A percentile compares a stretch with the other conserved stretches of the same genome.
phyloP scores from a whole-genome alignment of 78 protist genomes.

The Dictyostelium discoideum region DNA sequence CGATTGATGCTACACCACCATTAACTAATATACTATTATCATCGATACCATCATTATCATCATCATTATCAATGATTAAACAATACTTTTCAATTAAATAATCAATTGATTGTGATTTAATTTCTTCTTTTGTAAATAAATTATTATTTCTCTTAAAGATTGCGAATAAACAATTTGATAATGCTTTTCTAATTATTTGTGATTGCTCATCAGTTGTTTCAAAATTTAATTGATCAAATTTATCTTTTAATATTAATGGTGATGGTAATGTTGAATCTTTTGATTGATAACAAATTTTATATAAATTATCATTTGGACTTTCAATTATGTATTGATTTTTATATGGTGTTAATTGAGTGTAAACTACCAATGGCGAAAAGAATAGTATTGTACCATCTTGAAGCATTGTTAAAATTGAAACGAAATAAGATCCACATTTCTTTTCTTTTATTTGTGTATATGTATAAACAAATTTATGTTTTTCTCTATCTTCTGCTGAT shows the following conservation, averaged over 20 bases:
- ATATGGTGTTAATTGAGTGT: neutral
- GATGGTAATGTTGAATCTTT: neutral
- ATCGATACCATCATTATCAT: neutral
- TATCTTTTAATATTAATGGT: neutral
- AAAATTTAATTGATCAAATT: neutral
- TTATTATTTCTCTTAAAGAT: too few relatives aligned
- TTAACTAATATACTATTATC: neutral
- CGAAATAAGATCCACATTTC: neutral
- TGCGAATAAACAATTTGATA: neutral
- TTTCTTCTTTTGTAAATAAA: neutral
- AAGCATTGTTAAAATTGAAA: neutral
- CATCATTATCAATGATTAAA: neutral
- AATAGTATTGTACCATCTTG: conserved; percentile 33
- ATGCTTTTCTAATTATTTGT: neutral
- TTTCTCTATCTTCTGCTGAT: neutral
- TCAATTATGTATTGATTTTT: neutral
- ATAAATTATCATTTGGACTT: conserved; percentile 17
- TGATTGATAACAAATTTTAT: neutral
- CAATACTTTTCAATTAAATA: neutral
- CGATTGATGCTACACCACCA: neutral
- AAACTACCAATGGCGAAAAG: neutral
- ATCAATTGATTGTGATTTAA: neutral
- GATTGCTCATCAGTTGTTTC: neutral
- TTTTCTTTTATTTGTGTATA: neutral
- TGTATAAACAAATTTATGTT: neutral